Evolutionary conservation across 495 filamentous ascomycete species (phyloP).

Genomic region (Trichoderma asperelloides): DNA sequence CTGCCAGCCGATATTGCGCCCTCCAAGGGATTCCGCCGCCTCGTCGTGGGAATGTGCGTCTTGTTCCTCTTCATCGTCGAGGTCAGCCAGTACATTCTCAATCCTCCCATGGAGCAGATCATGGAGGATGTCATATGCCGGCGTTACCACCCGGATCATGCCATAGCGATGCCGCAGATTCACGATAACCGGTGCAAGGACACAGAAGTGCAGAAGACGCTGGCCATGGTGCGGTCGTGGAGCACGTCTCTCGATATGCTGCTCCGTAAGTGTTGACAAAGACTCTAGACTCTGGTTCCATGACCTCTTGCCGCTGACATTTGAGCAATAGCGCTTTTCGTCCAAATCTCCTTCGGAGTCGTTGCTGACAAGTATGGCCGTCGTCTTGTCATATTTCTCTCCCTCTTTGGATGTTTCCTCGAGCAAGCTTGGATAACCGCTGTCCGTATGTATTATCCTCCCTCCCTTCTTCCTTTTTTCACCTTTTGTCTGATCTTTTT

Average conservation of each 20-base stretch:
- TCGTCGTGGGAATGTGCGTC: slow-evolving; percentile 19
- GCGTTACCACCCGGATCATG: slow-evolving; percentile 19
- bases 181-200: slow-evolving; percentile 19
- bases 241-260: slow-evolving; percentile 19
- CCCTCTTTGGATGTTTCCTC: slow-evolving; percentile 16
- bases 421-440: slow-evolving; percentile 10
- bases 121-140: slow-evolving; percentile 28
- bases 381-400: slow-evolving; percentile 19
- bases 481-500: no score
- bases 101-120: slow-evolving; percentile 20
- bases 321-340: slow-evolving; percentile 11
- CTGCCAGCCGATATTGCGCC: not conserved
- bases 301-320: not conserved
- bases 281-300: not conserved
- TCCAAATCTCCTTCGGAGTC: slow-evolving; percentile 24
- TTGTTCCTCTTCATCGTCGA: slow-evolving; percentile 22
- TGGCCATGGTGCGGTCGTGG: slow-evolving; percentile 29
- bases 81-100: slow-evolving; percentile 15
- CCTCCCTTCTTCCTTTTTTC: not conserved
- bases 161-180: slow-evolving; percentile 4
- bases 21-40: not conserved
- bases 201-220: slow-evolving; percentile 21
- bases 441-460: slow-evolving; percentile 17
- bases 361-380: slow-evolving; percentile 27
- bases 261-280: slow-evolving; percentile 14